Evolutionary conservation across 495 filamentous ascomycete genomes (phyloP).

Genomic region (Corynascus novoguineensis): DNA sequence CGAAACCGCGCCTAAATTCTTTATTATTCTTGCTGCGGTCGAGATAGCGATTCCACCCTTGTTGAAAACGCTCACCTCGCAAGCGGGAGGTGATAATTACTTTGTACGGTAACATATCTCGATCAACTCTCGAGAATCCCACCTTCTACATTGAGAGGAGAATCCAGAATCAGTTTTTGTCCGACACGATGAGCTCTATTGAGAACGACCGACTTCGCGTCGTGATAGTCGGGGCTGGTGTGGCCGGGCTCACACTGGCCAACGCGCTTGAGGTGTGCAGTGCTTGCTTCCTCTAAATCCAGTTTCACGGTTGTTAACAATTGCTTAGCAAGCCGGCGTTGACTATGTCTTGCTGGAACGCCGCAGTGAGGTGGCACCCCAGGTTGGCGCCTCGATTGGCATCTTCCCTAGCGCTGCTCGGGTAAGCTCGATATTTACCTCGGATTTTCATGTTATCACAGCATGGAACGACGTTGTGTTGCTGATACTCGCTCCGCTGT

Average conservation of each 20-base stretch:
- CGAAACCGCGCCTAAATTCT: too few species aligned
- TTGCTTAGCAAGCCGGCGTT: constrained; percentile 13
- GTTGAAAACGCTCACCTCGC: too few species aligned
- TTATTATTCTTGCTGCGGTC: too few species aligned
- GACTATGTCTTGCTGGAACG: constrained; percentile 23
- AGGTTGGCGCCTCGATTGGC: constrained; percentile 21
- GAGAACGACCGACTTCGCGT: constrained; percentile 4
- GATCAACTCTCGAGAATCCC: too few species aligned
- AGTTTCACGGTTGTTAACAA: neutral
- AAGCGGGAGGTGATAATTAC: too few species aligned
- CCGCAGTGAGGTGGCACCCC: constrained; percentile 13
- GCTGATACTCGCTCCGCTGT: neutral
- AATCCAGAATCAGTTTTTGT: neutral
- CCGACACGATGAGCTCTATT: neutral
- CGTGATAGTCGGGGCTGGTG: constrained; percentile 11
- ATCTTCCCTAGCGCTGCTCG: constrained; percentile 18
- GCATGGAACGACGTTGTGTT: too few species aligned
- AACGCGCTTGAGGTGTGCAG: constrained; percentile 15
- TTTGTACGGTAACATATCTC: too few species aligned
- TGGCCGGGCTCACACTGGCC: constrained; percentile 13
- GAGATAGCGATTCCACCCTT: too few species aligned
- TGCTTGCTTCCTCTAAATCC: neutral
- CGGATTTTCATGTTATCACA: too few species aligned
- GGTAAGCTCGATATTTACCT: too few species aligned
- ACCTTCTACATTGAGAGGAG: too few species aligned